These are phyloP conservation scores for Lentinus tigrinus DNA, from an alignment of 768 basidiomycete genomes.

Conservation along the genomic window DNA sequence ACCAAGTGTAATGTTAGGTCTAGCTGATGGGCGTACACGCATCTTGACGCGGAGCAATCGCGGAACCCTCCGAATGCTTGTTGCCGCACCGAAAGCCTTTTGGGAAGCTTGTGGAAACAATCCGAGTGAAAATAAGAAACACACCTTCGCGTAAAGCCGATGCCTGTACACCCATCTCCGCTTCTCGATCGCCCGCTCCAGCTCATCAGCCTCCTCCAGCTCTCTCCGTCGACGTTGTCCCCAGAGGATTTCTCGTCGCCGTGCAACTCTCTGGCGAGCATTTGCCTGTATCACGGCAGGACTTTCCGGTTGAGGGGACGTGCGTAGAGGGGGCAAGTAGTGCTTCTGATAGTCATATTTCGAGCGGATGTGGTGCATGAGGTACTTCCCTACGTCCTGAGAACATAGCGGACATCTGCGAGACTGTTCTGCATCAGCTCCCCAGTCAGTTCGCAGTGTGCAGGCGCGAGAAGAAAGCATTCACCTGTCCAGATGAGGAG, in stretches of 20 bases:
- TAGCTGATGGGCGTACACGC: conserved; percentile 3
- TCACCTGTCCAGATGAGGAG: conserved; percentile 81
- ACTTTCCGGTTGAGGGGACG: conserved; percentile 42
- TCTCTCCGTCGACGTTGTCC: conserved; percentile 51
- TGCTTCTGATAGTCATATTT: conserved; percentile 82
- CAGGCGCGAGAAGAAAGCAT: conserved; percentile 20
- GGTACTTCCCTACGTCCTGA: conserved; percentile 62
- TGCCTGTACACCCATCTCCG: conserved; percentile 82
- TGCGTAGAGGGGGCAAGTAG: conserved; percentile 64
- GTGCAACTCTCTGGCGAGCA: conserved; percentile 32
- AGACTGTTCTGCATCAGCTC: conserved; percentile 57
- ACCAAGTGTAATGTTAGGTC: conserved; percentile 10
- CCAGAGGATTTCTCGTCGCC: conserved; percentile 49
- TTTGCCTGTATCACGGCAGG: conserved; percentile 31
- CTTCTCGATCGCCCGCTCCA: conserved; percentile 71
- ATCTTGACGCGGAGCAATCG: conserved; percentile 1
- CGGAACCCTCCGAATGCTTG: neutral
- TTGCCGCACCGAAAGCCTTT: neutral
- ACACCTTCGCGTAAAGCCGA: conserved; percentile 81
- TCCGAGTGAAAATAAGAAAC: no score
- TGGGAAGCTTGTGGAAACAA: no score
- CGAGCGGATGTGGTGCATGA: conserved; percentile 79
- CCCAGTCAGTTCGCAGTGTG: neutral
- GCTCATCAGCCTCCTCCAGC: conserved; percentile 60
- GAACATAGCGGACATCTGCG: conserved; percentile 77